Evolutionary conservation across 2,329 filamentous ascomycete species (phyloP).

Genomic region (Paecilomyces formosus): DNA sequence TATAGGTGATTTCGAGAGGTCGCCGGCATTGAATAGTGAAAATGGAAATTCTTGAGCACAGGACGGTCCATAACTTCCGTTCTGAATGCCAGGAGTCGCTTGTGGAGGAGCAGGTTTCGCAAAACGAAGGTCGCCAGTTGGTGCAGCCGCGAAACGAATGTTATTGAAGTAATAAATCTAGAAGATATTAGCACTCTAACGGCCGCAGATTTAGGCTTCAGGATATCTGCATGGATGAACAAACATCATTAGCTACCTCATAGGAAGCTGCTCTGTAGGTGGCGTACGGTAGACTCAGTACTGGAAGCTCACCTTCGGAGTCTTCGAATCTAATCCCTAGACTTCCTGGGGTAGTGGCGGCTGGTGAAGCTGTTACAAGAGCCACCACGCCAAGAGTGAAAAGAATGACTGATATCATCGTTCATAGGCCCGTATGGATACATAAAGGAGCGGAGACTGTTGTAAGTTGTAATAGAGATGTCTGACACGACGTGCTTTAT

Average conservation of each 20-base stretch:
- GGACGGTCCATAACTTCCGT: constrained; percentile 23
- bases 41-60: constrained; percentile 26
- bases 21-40: constrained; percentile 19
- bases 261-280: constrained; percentile 23
- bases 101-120: constrained; percentile 31
- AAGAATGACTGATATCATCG: not conserved
- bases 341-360: not conserved
- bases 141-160: constrained; percentile 39
- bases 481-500: not conserved
- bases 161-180: constrained; percentile 35
- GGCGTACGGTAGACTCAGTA: constrained; percentile 25
- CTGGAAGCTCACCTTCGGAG: constrained; percentile 13
- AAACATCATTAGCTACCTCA: constrained; percentile 21
- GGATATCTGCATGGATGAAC: not conserved
- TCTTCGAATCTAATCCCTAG: not conserved
- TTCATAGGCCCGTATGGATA: not conserved
- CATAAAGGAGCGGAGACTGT: not conserved
- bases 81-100: constrained; percentile 20
- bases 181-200: not conserved
- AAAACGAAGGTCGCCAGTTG: constrained; percentile 34
- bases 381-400: not conserved
- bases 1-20: constrained; percentile 3
- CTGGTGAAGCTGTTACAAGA: not conserved
- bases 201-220: not conserved
- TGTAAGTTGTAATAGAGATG: not conserved